These are phyloP conservation scores for Metschnikowia bowlesiae DNA, from an alignment of 805 yeast genomes.

Conservation along the genomic window DNA sequence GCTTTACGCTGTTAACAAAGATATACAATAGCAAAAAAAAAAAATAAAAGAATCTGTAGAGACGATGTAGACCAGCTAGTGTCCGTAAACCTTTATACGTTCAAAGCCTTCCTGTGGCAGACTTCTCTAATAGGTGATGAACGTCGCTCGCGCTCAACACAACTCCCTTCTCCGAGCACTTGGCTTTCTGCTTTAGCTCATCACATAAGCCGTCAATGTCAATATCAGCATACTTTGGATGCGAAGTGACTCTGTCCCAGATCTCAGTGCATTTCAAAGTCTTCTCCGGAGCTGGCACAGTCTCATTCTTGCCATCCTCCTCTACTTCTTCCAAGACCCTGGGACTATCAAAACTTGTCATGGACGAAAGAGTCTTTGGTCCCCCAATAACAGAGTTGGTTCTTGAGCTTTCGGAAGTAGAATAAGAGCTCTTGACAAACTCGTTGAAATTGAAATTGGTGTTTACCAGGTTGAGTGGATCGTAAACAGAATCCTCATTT, in stretches of 20 bases:
- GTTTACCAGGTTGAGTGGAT: constrained; percentile 38
- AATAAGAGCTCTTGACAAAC: constrained; percentile 30
- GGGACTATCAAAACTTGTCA: constrained; percentile 17
- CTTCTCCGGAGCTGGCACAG: constrained; percentile 67
- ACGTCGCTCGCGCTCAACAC: constrained; percentile 82
- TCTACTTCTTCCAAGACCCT: constrained; percentile 17
- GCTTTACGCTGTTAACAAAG: not conserved
- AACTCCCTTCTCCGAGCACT: constrained; percentile 90
- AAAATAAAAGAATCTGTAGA: not conserved
- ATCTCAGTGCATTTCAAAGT: constrained; percentile 78
- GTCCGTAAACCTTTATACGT: constrained; percentile 1
- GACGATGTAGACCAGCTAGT: constrained; percentile 2
- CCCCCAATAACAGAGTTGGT: constrained; percentile 13
- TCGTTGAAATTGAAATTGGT: constrained; percentile 36
- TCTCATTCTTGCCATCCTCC: constrained; percentile 23
- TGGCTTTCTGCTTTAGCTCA: constrained; percentile 88
- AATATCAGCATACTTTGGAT: constrained; percentile 87
- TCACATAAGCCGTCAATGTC: constrained; percentile 92
- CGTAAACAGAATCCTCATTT: constrained; percentile 55
- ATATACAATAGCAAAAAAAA: not conserved
- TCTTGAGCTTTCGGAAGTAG: constrained; percentile 20
- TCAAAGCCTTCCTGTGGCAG: constrained; percentile 9
- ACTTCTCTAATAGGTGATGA: constrained; percentile 43
- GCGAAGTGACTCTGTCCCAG: constrained; percentile 94
- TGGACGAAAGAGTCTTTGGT: constrained; percentile 13